phyloP scores from a whole-genome alignment of 2,329 filamentous ascomycete genomes.

The Triangularia verruculosa region DNA sequence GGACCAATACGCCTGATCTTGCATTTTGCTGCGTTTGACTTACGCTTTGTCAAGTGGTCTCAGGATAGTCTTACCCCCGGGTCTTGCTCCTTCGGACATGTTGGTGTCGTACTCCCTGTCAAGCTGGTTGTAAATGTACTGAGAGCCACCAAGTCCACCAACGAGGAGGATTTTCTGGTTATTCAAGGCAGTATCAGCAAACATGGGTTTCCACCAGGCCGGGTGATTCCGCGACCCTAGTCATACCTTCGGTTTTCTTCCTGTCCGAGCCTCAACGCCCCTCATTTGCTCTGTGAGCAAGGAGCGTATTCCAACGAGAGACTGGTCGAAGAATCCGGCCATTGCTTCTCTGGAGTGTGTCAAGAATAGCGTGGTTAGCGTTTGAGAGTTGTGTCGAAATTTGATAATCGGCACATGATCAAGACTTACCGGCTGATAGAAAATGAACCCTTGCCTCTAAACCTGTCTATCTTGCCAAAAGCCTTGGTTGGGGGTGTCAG shows the following conservation, averaged over 20 bases:
- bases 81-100: not conserved
- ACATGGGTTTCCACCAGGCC: too few species aligned
- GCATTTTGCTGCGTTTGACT: not conserved
- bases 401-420: not conserved
- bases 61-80: not conserved
- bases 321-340: slow-evolving; percentile 2
- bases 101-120: not conserved
- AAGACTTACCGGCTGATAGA: not conserved
- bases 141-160: slow-evolving; percentile 10
- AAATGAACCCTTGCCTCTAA: not conserved
- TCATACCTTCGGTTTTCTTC: not conserved
- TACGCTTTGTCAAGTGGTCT: slow-evolving; percentile 4
- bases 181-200: not conserved
- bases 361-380: not conserved
- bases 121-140: slow-evolving; percentile 13
- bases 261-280: not conserved
- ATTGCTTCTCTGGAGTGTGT: not conserved
- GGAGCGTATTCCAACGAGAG: not conserved
- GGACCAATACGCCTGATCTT: not conserved
- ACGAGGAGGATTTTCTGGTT: slow-evolving; percentile 10
- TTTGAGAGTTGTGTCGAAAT: not conserved
- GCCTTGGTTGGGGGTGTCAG: not conserved
- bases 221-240: not conserved
- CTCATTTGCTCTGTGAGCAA: not conserved
- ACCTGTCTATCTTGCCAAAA: not conserved